Base-by-base conservation (phyloP, 202 grass and related monocot species). In the Brachypodium distachyon region DNA sequence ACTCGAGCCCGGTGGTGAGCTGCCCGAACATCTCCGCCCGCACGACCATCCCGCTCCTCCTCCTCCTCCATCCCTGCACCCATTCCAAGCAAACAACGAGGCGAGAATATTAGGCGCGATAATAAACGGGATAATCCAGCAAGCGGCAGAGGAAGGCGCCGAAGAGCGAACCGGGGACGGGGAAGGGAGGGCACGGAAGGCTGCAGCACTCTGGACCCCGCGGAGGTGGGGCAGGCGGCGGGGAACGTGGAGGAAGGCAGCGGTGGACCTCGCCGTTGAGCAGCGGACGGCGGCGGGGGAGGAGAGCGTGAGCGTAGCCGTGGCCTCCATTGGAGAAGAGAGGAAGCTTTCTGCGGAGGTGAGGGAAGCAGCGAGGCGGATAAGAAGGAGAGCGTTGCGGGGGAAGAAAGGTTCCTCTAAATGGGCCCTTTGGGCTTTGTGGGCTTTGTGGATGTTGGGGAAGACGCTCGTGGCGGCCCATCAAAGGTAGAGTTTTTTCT, bases 11-110 rank as follows among this genome's bases (percentile, higher is more conserved):
- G 39, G 68, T 90, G 56, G 96, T 99, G 82, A 99, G 89, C 80
- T 95, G 92, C 29, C 96, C 96, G 61, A 99, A 96, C 96, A 90
- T 99, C 89, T 99, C 96, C 39, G 92, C 92, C 63, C 89, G 83
- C 72, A 99, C 96, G 21, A 82, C 77, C 77, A 90, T 62, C 34
- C 71, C 64, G 61, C 61, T 77, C 2, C 80, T 38, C 70, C 91
- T 88, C 65, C 27, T 67, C 50, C 43, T 31, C 9, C 67, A 10
- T 18, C 62, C 69, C 84, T 88, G 66, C 19, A 0, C 5, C 34
- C 1, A 17, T 12, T 19, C n/a, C n/a, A 83, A 21, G 61, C 23
- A n/a, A n/a, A 26, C 1, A 19, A 28, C 17, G 33, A 47, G 42
- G 42, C 49, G 33, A 70, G 9, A 12, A 28, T 44, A 47, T 18